Conservation (phyloP, 2,329 filamentous ascomycete genomes). For the Chaetomium strumarium region DNA sequence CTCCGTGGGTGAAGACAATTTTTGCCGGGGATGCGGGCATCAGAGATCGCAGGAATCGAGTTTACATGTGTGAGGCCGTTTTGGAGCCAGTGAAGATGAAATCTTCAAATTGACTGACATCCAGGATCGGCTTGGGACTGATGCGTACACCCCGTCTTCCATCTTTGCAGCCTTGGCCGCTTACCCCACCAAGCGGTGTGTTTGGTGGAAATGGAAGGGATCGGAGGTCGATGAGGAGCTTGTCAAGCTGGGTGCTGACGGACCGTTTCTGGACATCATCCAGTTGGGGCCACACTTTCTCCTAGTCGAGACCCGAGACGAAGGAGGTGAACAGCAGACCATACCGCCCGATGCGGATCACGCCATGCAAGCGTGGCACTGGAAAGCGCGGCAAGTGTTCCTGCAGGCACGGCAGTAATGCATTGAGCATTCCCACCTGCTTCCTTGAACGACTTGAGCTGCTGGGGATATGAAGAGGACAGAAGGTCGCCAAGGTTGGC, state of each 20-base stretch:
- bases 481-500: background rate
- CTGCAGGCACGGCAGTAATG: constrained; percentile 1
- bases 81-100: constrained; percentile 5
- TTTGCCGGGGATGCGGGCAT: background rate
- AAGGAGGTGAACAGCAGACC: background rate
- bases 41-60: constrained; percentile 3
- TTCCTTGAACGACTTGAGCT: background rate
- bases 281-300: constrained; percentile 2
- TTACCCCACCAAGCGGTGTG: constrained; percentile 2
- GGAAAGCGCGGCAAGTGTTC: constrained; percentile 2
- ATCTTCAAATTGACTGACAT: too few species aligned
- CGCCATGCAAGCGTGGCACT: background rate
- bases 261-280: background rate
- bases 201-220: background rate
- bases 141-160: too few species aligned
- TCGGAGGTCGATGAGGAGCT: background rate
- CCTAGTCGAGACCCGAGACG: background rate
- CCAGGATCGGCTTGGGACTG: too few species aligned
- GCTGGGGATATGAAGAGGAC: background rate
- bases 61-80: constrained; percentile 3
- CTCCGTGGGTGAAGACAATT: constrained; percentile 5
- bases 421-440: background rate
- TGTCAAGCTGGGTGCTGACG: constrained; percentile 1
- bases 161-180: constrained; percentile 2
- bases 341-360: background rate